Evolutionary conservation across 495 filamentous ascomycete genomes (phyloP).

Genomic region (Aspergillus heteromorphus): DNA sequence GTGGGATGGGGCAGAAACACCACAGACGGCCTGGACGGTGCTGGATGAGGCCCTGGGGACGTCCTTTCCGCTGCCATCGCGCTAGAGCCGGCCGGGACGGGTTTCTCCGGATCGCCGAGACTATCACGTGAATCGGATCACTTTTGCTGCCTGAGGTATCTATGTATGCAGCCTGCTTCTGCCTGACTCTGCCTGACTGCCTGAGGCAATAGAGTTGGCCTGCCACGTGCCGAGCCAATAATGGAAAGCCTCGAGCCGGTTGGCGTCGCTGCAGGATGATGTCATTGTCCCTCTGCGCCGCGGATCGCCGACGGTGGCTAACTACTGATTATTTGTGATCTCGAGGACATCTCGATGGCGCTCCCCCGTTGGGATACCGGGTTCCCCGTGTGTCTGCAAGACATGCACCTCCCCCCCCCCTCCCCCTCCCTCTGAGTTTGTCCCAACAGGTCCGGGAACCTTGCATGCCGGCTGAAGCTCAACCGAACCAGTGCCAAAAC

Average conservation of each 20-base stretch:
- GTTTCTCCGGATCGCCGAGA: slow-evolving; percentile 3
- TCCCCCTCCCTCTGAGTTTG: not conserved
- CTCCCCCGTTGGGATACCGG: not conserved
- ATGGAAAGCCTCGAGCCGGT: not conserved
- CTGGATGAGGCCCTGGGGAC: slow-evolving; percentile 5
- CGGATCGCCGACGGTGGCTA: slow-evolving; percentile 13
- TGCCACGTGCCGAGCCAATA: not conserved
- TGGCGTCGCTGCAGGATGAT: slow-evolving; percentile 13
- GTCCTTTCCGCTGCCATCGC: slow-evolving; percentile 10
- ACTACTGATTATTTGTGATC: not conserved
- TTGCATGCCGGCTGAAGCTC: not conserved
- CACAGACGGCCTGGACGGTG: slow-evolving; percentile 9
- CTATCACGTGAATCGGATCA: not conserved
- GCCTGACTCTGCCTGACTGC: not conserved
- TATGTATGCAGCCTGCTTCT: too few species aligned
- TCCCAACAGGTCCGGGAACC: not conserved
- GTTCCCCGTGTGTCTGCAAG: not conserved
- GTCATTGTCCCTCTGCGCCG: slow-evolving; percentile 10
- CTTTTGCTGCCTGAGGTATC: not conserved
- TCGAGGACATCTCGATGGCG: not conserved
- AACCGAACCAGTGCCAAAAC: not conserved
- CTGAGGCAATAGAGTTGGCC: not conserved
- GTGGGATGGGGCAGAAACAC: slow-evolving; percentile 6
- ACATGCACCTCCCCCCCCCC: too few species aligned
- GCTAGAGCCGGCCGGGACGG: slow-evolving; percentile 10